Evolutionary conservation across 179 eudicot species (phyloP), one percentile per base, ranked within the genome.

Genomic region (Gypsophila paniculata): DNA sequence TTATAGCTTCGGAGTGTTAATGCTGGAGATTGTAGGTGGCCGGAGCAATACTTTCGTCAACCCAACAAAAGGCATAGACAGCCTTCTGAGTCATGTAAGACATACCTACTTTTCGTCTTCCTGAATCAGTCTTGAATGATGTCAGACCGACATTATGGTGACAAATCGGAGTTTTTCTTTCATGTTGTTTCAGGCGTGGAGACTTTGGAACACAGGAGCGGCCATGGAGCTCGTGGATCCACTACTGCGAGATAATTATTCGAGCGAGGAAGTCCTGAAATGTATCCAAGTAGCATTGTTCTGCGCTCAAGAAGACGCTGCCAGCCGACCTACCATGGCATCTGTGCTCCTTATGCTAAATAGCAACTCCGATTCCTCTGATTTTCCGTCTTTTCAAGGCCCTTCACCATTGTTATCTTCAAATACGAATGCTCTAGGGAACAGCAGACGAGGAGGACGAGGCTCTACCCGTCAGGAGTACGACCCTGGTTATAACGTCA

Each of bases 251-350:
- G 52, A 61, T 10, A 65, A 73, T 29, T 72, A 22, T 46, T 48
- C 68, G n/a, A 61, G 39, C 4, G 74, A n/a, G 0, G 85, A 83
- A 60, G 69, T 83, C 9, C 12, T 74, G 32, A 84, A 76, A 62
- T 86, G 83, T 77, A 75, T 83, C n/a, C 90, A 88, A 21, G 76
- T 88, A 9, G 88, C 86, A 14, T 34, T 88, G 38, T 68, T 86
- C 48, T 86, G 90, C 42, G 86, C 80, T 23, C 90, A 88, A 73
- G 85, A 80, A 76, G 80, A 78, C 60, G 72, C 80, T 25, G 23
- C 59, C 39, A 84, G 78, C 17, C 78, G 90, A 48, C 92, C 90
- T n/a, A 79, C 79, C 12, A 81, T 86, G 82, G 53, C 80, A 18
- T 64, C 81, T 5, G 84, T 88, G 38, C 71, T 86, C 2, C 57